Evolutionary conservation across 768 basidiomycete genomes (phyloP), one percentile per base, ranked within the genome.

Genomic region (Leccinum arenicola): DNA sequence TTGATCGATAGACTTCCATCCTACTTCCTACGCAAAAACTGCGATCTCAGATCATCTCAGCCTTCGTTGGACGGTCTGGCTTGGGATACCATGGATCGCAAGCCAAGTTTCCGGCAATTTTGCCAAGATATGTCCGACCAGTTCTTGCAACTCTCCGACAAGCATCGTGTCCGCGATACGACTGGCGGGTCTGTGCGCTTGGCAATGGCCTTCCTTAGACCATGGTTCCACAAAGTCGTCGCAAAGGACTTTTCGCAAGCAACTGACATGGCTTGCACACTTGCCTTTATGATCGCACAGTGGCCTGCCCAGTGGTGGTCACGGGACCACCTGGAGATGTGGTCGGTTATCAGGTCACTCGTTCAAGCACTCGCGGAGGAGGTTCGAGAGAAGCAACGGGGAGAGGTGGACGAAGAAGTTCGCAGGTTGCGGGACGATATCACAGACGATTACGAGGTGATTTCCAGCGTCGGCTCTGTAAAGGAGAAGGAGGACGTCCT

Each of bases 241-340:
- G 59, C 69, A 43, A 69, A 75, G 53, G 76, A 79, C 62, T 74
- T 77, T 67, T 61, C 71, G n/a, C 65, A 60, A 33, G 75, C 79
- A 21, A 75, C 74, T 1, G 70, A 73, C 52, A 72, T 68, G n/a
- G 70, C 77, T 49, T 72, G 73, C 51, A 74, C 73, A 55, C 76
- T 86, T 50, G 74, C 85, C 12, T 75, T 78, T 27, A 66, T 76
- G 29, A 82, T 86, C 61, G 82, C 84, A 6, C 78, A 79, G 60
- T 90, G 88, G 88, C 86, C 87, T 23, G 83, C 83, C 21, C 81
- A 81, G 63, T 82, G 82, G 79, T 90, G 88, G 86, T 78, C 80
- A 27, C 80, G 78, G 54, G 84, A 88, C 63, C 85, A 85, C 68
- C 70, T 77, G 5, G 88, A 88, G 73, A 78, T 87, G 65, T 79